Evolutionary conservation across 2,329 filamentous ascomycete genomes (phyloP).

Genomic region (Amesomyces nigricolor): DNA sequence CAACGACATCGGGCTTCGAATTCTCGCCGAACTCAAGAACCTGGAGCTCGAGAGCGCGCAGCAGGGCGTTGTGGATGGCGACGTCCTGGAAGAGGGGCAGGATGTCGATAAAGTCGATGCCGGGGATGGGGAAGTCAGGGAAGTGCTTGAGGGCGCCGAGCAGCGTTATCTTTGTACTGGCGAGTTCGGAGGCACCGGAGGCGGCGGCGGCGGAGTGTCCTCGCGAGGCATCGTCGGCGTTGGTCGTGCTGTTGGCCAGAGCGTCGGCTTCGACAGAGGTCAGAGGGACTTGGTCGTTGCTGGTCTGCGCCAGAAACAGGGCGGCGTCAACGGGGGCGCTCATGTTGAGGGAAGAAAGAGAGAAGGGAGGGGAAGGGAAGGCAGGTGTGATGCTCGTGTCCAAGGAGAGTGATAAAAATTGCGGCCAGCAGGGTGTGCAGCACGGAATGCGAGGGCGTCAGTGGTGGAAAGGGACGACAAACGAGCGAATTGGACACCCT

Average conservation of each 20-base stretch:
- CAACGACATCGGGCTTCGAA: constrained; percentile 75
- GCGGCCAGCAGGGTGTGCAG: constrained; percentile 20
- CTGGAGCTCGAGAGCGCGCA: constrained; percentile 81
- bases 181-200: constrained; percentile 59
- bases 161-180: constrained; percentile 66
- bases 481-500: constrained; percentile 23
- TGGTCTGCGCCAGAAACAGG: constrained; percentile 23
- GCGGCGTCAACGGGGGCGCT: constrained; percentile 29
- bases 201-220: constrained; percentile 57
- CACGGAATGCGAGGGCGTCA: constrained; percentile 22
- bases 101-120: constrained; percentile 97
- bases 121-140: constrained; percentile 84
- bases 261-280: constrained; percentile 32
- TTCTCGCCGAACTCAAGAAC: constrained; percentile 49
- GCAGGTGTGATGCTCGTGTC: constrained; percentile 26
- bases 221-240: constrained; percentile 51
- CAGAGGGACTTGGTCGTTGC: constrained; percentile 28
- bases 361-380: constrained; percentile 29
- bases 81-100: constrained; percentile 88
- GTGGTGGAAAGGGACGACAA: constrained; percentile 21
- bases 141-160: constrained; percentile 72
- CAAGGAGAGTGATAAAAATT: constrained; percentile 18
- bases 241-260: constrained; percentile 18
- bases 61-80: constrained; percentile 65
- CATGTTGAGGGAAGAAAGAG: constrained; percentile 33